Evolutionary conservation across 2,329 filamentous ascomycete genomes (phyloP).

Genomic region (Beauveria asiatica): DNA sequence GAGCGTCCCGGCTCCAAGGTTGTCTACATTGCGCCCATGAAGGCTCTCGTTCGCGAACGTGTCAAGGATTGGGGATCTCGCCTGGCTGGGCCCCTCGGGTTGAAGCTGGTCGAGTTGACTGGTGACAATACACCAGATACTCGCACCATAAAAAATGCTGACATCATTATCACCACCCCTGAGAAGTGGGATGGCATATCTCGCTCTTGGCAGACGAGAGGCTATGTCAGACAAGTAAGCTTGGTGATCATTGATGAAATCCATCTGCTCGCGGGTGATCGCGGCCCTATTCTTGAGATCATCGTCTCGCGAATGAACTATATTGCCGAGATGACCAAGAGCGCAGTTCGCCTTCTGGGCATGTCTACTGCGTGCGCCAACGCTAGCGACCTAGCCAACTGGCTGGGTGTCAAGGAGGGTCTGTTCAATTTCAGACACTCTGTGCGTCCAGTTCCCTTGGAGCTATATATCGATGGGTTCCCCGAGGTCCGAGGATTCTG

Average conservation of each 20-base stretch:
- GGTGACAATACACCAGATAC: constrained; percentile 97
- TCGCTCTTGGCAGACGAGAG: constrained; percentile 95
- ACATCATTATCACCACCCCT: constrained; percentile 98
- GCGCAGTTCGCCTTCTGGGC: constrained; percentile 80
- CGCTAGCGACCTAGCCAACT: constrained; percentile 86
- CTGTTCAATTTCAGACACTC: constrained; percentile 97
- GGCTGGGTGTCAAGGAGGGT: constrained; percentile 92
- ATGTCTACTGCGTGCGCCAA: constrained; percentile 99
- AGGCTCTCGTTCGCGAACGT: constrained; percentile 90
- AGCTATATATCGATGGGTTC: constrained; percentile 97
- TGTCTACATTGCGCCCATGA: constrained; percentile 99
- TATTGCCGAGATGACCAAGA: constrained; percentile 88
- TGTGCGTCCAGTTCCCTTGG: constrained; percentile 87
- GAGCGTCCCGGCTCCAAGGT: constrained; percentile 93
- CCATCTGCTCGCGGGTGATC: constrained; percentile 89
- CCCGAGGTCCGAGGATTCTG: constrained; percentile 93
- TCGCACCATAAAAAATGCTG: constrained; percentile 85
- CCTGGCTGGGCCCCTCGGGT: constrained; percentile 70
- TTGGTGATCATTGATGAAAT: constrained; percentile 98
- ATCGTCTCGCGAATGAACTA: constrained; percentile 96
- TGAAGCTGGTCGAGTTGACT: constrained; percentile 91
- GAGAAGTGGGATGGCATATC: constrained; percentile 99
- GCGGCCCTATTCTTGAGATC: constrained; percentile 95
- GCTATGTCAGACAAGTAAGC: constrained; percentile 89
- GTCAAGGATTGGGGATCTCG: constrained; percentile 90